Evolutionary conservation across 257 asterid genomes (phyloP), one percentile per base, ranked within the genome.

Genomic region (Solanum raphanifolium): DNA sequence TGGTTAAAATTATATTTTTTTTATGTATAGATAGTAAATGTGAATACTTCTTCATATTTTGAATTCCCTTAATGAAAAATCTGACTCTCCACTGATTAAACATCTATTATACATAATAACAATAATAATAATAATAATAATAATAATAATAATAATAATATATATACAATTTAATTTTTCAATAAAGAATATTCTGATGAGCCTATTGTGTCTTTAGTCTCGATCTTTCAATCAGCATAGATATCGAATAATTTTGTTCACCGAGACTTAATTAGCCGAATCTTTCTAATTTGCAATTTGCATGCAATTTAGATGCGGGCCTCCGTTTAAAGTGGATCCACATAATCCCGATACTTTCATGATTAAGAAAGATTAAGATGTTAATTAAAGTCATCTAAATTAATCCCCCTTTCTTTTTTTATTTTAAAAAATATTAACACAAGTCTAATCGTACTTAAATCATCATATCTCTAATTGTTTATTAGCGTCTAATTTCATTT

Each of bases 271-370:
- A 55, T 55, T 55, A 20, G 25, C 11, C 2, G 66, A 55, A 18
- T 55, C 66, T 55, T 55, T 55, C 10, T 16, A 52, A 52, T 52
- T 52, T 52, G 62, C 85, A 41, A 78, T 83, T 69, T 92, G 92
- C 87, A 65, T 91, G 93, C 92, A 83, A 83, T 10, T 52, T 52
- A 52, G n/a, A 1, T 58, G 72, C 87, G 35, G 52, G 83, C 86
- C 73, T 15, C 21, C 3, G 60, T 83, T 83, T 82, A 88, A 72
- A 43, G 46, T 75, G 48, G 69, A 73, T 81, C 39, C 39, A 71
- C n/a, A 18, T 69, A 69, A 69, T 87, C 84, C 88, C 87, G 86
- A 82, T 86, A 79, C 21, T 39, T 23, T 41, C 32, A 83, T 86
- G 20, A 79, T 41, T 18, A 27, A 7, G 68, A 46, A 68, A 25